phyloP scores from a whole-genome alignment of 306 rosid species.

The Glycine latifolia region DNA sequence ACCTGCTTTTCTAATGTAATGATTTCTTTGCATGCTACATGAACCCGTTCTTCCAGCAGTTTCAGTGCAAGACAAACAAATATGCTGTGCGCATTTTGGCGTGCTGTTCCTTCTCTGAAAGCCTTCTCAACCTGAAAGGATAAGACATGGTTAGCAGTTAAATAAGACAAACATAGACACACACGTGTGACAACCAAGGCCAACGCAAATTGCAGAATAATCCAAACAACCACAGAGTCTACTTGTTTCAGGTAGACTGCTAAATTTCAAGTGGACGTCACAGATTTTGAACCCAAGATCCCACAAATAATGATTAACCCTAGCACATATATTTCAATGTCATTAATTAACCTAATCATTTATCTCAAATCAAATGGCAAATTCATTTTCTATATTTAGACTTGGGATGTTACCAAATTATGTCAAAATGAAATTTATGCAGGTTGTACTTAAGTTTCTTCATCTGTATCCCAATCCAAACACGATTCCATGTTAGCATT shows the following conservation, averaged over 20 bases:
- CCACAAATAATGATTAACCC: not conserved
- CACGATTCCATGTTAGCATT: not conserved
- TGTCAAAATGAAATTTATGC: conserved; percentile 10
- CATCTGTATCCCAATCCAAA: conserved; percentile 25
- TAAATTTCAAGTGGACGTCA: not conserved
- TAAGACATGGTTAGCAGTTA: conserved; percentile 42
- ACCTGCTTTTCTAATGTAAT: conserved; percentile 97
- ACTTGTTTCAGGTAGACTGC: not conserved
- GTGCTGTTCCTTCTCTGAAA: conserved; percentile 99
- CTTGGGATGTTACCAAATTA: not conserved
- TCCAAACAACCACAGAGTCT: conserved; percentile 9
- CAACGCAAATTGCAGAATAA: conserved; percentile 16
- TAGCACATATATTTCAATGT: conserved; percentile 7
- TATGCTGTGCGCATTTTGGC: conserved; percentile 99
- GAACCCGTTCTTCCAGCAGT: conserved; percentile 95
- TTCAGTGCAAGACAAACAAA: conserved; percentile 95
- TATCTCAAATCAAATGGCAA: conserved; percentile 26
- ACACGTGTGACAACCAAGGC: not conserved
- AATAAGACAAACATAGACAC: conserved; percentile 33
- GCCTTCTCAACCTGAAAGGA: conserved; percentile 95
- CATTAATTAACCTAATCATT: conserved; percentile 8
- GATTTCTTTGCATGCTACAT: conserved; percentile 97
- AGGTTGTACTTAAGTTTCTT: conserved; percentile 12
- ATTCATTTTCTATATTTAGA: not conserved
- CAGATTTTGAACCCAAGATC: conserved; percentile 22